Conservation (phyloP, 129 eudicot genomes). For the Helianthus annuus region DNA sequence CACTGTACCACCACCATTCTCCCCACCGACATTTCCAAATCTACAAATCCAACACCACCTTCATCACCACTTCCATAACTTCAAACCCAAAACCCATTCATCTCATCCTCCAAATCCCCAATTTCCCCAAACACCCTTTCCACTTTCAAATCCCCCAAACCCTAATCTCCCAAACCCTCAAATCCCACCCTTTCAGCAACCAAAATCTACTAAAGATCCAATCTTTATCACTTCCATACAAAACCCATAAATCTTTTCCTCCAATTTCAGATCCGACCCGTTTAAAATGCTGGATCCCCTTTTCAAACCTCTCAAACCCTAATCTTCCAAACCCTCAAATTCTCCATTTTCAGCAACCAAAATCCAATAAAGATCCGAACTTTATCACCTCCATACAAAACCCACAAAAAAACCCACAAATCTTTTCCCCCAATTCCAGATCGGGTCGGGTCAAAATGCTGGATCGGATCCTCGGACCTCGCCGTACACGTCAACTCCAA, state of each 20-base stretch:
- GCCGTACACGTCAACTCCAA: constrained; percentile 57
- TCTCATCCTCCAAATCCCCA: background rate
- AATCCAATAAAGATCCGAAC: background rate
- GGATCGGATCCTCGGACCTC: constrained; percentile 54
- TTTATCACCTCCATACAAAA: background rate
- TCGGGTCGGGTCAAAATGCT: constrained; percentile 38
- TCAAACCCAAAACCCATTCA: constrained; percentile 22
- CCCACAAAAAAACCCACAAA: background rate
- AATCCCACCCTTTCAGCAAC: background rate
- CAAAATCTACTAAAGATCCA: background rate
- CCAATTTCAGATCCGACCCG: constrained; percentile 22
- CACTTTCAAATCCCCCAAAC: background rate
- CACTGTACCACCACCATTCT: constrained; percentile 29
- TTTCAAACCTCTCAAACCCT: background rate
- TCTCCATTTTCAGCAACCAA: too few species aligned
- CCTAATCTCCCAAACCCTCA: background rate
- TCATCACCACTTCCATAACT: constrained; percentile 23
- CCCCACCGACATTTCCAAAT: constrained; percentile 43
- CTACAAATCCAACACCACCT: constrained; percentile 1
- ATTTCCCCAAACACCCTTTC: constrained; percentile 32
- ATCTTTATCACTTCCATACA: background rate
- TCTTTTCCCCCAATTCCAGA: constrained; percentile 12
- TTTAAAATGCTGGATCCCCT: constrained; percentile 46
- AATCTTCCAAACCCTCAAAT: constrained; percentile 1
- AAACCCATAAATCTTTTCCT: background rate